Conservation (phyloP, 805 yeast species). For the Metschnikowia drakensbergensis region DNA sequence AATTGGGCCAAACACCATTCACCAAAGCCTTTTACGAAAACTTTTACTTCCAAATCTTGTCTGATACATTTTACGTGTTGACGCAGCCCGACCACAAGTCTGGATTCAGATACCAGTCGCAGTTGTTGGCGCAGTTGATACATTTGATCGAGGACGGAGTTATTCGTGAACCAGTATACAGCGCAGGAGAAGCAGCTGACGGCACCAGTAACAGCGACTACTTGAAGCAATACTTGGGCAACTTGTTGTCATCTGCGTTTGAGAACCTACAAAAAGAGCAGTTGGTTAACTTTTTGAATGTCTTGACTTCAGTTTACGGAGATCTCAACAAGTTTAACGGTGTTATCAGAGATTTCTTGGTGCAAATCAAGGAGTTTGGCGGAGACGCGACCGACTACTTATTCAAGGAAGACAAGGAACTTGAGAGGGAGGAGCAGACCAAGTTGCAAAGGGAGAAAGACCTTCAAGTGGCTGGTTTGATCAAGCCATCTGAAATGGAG, state of each 20-base stretch:
- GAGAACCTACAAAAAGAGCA: conserved; percentile 85
- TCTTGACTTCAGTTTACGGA: conserved; percentile 67
- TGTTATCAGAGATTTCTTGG: conserved; percentile 88
- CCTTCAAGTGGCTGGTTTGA: conserved; percentile 82
- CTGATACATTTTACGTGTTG: conserved; percentile 88
- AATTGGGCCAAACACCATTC: conserved; percentile 64
- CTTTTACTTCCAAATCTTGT: conserved; percentile 81
- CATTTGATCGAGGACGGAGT: conserved; percentile 75
- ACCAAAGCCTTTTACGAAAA: conserved; percentile 84
- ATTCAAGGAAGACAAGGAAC: conserved; percentile 89
- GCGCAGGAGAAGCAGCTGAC: conserved; percentile 73
- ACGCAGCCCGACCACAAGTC: conserved; percentile 98
- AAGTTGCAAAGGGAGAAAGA: conserved; percentile 76
- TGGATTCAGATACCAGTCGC: conserved; percentile 86
- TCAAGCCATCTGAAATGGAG: conserved; percentile 92
- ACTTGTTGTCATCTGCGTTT: conserved; percentile 83
- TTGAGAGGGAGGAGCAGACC: conserved; percentile 64
- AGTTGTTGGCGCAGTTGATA: conserved; percentile 76
- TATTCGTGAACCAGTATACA: conserved; percentile 74
- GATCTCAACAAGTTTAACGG: conserved; percentile 76
- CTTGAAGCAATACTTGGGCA: conserved; percentile 75
- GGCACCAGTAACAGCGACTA: conserved; percentile 82
- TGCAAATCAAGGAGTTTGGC: conserved; percentile 92
- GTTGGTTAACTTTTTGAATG: conserved; percentile 74
- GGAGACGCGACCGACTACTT: conserved; percentile 94